phyloP scores from a whole-genome alignment of 306 rosid genomes.

The Cucurbita maxima region DNA sequence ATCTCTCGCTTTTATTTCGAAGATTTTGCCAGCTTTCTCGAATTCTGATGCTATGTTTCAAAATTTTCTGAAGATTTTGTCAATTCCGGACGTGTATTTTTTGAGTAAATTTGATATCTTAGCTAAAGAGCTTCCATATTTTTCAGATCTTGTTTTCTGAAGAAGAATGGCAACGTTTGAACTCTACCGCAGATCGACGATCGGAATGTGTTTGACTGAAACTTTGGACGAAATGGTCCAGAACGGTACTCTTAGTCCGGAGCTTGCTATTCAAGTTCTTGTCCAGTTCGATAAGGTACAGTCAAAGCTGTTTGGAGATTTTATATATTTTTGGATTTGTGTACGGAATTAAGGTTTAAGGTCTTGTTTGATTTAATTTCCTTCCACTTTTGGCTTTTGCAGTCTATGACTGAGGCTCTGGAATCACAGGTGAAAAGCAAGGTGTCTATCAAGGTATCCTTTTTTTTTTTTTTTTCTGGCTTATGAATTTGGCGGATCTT shows the following conservation, averaged over 20 bases:
- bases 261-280: constrained; percentile 89
- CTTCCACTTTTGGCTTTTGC: neutral
- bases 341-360: constrained; percentile 1
- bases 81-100: neutral
- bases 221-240: constrained; percentile 91
- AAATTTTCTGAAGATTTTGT: neutral
- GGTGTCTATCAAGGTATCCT: constrained; percentile 61
- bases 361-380: constrained; percentile 1
- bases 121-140: neutral
- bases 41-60: neutral
- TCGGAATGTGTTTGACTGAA: constrained; percentile 81
- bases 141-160: constrained; percentile 30
- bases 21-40: neutral
- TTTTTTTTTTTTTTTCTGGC: neutral
- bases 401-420: constrained; percentile 94
- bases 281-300: constrained; percentile 87
- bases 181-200: constrained; percentile 78
- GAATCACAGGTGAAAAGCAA: constrained; percentile 80
- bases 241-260: constrained; percentile 74
- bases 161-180: constrained; percentile 77
- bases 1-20: neutral
- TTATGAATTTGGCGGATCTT: neutral
- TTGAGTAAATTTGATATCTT: neutral
- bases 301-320: neutral
- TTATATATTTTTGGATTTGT: neutral